A percentile compares a stretch with the other conserved stretches of the same genome.
phyloP scores from a whole-genome alignment of 1,284 basidiomycete species.

The Pyrrhoderma noxium region DNA sequence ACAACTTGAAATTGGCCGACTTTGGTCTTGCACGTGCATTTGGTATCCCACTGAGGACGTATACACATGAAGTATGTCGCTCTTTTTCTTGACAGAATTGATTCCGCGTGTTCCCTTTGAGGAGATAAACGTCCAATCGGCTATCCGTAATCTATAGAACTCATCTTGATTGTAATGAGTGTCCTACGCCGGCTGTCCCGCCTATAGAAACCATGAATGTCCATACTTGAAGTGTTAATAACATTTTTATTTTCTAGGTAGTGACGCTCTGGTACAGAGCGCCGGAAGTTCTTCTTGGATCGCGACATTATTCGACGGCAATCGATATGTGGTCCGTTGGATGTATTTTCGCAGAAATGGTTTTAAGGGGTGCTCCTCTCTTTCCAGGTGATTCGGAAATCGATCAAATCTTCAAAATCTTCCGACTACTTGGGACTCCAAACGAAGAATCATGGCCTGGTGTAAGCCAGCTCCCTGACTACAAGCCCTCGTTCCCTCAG shows the following conservation, averaged over 20 bases:
- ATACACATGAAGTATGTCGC: constrained; percentile 85
- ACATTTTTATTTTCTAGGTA: too few species aligned
- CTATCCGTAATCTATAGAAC: too few species aligned
- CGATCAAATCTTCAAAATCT: constrained; percentile 99
- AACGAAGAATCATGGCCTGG: constrained; percentile 92
- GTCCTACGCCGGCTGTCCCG: neutral
- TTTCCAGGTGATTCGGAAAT: constrained; percentile 99
- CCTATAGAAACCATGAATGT: too few species aligned
- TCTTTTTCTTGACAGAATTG: too few species aligned
- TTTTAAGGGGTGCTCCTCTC: constrained; percentile 79
- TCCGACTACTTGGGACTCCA: constrained; percentile 95
- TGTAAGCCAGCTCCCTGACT: constrained; percentile 85
- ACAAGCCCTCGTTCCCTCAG: constrained; percentile 95
- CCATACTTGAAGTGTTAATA: too few species aligned
- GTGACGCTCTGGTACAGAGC: constrained; percentile 99
- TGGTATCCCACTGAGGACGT: constrained; percentile 95
- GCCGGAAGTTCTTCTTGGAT: constrained; percentile 93
- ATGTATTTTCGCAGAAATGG: constrained; percentile 92
- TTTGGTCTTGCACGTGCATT: constrained; percentile 96
- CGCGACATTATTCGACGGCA: constrained; percentile 91
- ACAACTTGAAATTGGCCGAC: constrained; percentile 93
- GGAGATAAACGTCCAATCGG: constrained; percentile 5
- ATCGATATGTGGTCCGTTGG: constrained; percentile 99
- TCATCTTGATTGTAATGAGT: too few species aligned
- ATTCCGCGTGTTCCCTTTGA: too few species aligned